Evolutionary conservation across 352 stramenopile species (phyloP).

Genomic region (Aphanomyces euteiches): DNA sequence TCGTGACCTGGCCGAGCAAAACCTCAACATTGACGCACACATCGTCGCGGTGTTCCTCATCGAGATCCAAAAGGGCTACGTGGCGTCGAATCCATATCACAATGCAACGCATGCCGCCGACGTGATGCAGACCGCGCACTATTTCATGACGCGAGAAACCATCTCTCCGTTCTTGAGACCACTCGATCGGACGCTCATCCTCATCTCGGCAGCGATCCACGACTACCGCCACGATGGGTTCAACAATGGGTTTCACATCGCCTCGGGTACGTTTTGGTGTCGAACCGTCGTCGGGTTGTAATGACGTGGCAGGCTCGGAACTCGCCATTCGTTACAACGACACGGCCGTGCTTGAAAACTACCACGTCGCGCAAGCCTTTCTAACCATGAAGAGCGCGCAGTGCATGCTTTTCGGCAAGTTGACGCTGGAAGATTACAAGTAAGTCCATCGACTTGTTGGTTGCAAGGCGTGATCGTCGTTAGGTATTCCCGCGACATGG

Average conservation of each 20-base stretch:
- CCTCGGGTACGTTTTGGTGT: constrained; percentile 36
- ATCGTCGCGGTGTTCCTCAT: constrained; percentile 70
- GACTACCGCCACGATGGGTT: constrained; percentile 89
- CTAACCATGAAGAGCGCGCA: constrained; percentile 85
- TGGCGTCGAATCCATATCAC: constrained; percentile 83
- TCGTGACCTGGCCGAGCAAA: constrained; percentile 52
- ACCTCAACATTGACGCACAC: constrained; percentile 56
- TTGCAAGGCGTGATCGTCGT: not conserved
- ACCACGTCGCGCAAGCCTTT: constrained; percentile 85
- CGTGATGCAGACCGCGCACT: constrained; percentile 86
- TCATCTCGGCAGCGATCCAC: constrained; percentile 81
- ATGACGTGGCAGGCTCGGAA: constrained; percentile 45
- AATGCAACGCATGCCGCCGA: constrained; percentile 87
- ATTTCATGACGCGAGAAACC: constrained; percentile 75
- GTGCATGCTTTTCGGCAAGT: constrained; percentile 75
- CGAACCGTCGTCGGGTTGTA: not conserved
- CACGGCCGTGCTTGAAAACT: constrained; percentile 85
- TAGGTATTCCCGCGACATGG: constrained; percentile 76
- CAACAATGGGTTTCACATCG: constrained; percentile 89
- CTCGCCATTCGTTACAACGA: constrained; percentile 88
- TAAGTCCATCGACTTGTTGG: not conserved
- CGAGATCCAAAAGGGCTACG: constrained; percentile 80
- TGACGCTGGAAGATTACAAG: constrained; percentile 76
- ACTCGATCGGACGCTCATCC: constrained; percentile 61
- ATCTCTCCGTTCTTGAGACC: constrained; percentile 69